A percentile compares a stretch with the other conserved stretches of the same genome.
These are phyloP conservation scores for Nelumbo lutea DNA, from an alignment of 164 flowering plant genomes.

Conservation along the genomic window DNA sequence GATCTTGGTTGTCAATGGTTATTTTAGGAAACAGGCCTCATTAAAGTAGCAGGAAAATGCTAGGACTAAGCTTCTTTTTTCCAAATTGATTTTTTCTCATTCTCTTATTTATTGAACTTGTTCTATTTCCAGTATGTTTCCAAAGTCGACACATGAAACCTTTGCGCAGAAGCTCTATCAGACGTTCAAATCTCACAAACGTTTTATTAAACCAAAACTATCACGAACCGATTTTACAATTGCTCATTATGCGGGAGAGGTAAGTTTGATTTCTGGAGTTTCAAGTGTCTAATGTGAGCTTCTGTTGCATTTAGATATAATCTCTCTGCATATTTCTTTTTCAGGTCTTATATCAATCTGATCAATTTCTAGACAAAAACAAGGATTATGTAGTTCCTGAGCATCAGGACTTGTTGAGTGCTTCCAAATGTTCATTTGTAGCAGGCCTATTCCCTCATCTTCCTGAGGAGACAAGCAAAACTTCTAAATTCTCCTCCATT, in stretches of 20 bases:
- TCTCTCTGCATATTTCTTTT: slow-evolving; percentile 20
- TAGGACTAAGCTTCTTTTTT: slow-evolving; percentile 1
- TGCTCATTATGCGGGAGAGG: slow-evolving; percentile 95
- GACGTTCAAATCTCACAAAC: slow-evolving; percentile 69
- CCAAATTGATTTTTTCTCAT: not conserved
- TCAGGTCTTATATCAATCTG: slow-evolving; percentile 82
- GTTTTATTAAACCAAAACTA: slow-evolving; percentile 81
- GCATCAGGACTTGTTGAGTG: slow-evolving; percentile 74
- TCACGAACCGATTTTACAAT: slow-evolving; percentile 70
- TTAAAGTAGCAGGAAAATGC: not conserved
- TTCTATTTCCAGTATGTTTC: slow-evolving; percentile 72
- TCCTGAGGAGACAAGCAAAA: slow-evolving; percentile 59
- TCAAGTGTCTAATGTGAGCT: slow-evolving; percentile 6
- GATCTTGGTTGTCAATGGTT: not conserved
- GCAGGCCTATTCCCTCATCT: slow-evolving; percentile 68
- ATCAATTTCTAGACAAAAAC: slow-evolving; percentile 87
- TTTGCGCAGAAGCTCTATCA: slow-evolving; percentile 82
- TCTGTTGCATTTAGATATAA: slow-evolving; percentile 8
- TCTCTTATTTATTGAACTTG: slow-evolving; percentile 4
- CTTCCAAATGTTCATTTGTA: slow-evolving; percentile 75
- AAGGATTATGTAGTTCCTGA: slow-evolving; percentile 89
- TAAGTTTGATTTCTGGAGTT: slow-evolving; percentile 21
- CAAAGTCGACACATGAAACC: slow-evolving; percentile 89
- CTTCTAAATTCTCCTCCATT: slow-evolving; percentile 83
- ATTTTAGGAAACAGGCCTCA: not conserved